Base-by-base conservation (phyloP, 148 eudicot species). In the Dysphania ambrosioides region DNA sequence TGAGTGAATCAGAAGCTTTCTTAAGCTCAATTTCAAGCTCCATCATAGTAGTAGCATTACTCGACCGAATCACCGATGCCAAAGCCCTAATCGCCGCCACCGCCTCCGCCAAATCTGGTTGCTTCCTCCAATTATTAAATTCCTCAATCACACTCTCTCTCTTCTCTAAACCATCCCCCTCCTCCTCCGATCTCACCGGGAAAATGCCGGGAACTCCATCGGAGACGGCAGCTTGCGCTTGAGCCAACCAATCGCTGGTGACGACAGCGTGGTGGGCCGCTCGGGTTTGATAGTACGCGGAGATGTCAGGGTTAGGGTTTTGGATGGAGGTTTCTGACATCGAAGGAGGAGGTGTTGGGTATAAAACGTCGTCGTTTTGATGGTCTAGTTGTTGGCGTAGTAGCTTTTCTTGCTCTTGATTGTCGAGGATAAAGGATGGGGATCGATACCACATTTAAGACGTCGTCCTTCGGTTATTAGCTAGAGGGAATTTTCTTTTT, bases 41-140 rank as follows among this genome's bases (percentile, higher is more conserved):
- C 96, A 91, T 90, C 92, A 94, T 92, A 15, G 98, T 94, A 19
- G 89, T 86, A 27, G 97, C 98, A 61, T 81, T 83, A 51, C 98
- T 91, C 23, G 86, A 83, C 69, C 96, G 75, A 74, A 94, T 94
- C 12, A 88, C 96, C 15, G 90, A 84, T 26, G 98, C 98, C 85
- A 94, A 77, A 57, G 98, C 98, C 90, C 96, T 87, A 79, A 92
- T 92, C 19, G 98, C 98, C 32, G 98, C 98, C 51, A 94, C 98
- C 0, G 98, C 97, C 81, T 94, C 98, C 3, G 98, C 98, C 79
- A 94, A 76, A 65, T 94, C 98, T 6, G 98, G 97, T 84, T 87
- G 97, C 47, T 88, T 88, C 80, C 98, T 68, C 97, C 96, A 91
- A 49, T 40, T 84, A 59, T 94, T 90, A 36, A 94, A 94, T 87